Conservation (phyloP, 2,329 filamentous ascomycete genomes). For the Ascocoryne sarcoides region DNA sequence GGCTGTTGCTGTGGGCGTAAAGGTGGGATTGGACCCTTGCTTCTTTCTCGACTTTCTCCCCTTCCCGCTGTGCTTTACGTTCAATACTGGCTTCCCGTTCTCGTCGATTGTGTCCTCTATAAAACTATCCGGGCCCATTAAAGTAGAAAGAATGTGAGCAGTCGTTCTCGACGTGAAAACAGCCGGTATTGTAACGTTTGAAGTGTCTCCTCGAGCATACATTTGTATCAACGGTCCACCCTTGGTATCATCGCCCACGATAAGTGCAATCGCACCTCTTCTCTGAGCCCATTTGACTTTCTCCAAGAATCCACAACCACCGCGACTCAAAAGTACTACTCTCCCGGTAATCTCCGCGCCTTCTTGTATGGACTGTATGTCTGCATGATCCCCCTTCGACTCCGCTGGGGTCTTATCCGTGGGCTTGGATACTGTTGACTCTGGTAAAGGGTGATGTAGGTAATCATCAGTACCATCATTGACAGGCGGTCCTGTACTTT, state of each 20-base stretch:
- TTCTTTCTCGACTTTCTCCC: slow-evolving; percentile 1
- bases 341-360: slow-evolving; percentile 89
- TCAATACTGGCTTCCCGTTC: slow-evolving; percentile 47
- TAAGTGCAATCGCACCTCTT: slow-evolving; percentile 78
- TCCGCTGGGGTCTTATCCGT: slow-evolving; percentile 16
- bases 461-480: slow-evolving; percentile 82
- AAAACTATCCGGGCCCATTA: slow-evolving; percentile 64
- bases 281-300: slow-evolving; percentile 97
- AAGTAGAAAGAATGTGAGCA: slow-evolving; percentile 80
- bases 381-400: slow-evolving; percentile 51
- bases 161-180: slow-evolving; percentile 94
- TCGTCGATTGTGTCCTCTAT: slow-evolving; percentile 52
- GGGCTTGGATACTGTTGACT: slow-evolving; percentile 32
- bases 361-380: slow-evolving; percentile 88
- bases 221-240: slow-evolving; percentile 89
- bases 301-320: slow-evolving; percentile 91
- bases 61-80: slow-evolving; percentile 36
- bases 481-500: slow-evolving; percentile 25
- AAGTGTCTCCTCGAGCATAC: slow-evolving; percentile 96
- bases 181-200: slow-evolving; percentile 87
- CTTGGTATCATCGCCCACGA: slow-evolving; percentile 87
- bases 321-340: slow-evolving; percentile 81
- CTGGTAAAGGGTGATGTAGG: slow-evolving; percentile 48
- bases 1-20: slow-evolving; percentile 23
- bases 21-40: slow-evolving; percentile 10